Conservation (phyloP, 2,329 filamentous ascomycete genomes). For the Nemania abortiva region DNA sequence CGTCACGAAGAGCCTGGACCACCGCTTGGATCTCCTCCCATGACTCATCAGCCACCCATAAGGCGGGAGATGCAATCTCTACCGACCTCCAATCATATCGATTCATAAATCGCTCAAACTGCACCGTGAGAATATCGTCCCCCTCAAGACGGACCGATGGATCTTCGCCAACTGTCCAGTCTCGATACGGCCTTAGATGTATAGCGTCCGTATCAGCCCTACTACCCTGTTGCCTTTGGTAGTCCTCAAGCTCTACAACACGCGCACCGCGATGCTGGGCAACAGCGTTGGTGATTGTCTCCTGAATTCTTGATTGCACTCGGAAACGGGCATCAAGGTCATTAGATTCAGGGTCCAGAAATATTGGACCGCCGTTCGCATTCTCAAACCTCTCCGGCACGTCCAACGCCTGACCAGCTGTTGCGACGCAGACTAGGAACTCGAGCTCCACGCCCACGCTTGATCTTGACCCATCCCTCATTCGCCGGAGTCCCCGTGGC, state of each 20-base stretch:
- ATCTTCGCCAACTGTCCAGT: conserved; percentile 17
- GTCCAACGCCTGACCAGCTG: not conserved
- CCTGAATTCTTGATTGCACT: not conserved
- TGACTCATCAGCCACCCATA: conserved; percentile 39
- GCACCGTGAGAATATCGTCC: no score
- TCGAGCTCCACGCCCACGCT: conserved; percentile 45
- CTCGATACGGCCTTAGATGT: not conserved
- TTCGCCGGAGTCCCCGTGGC: not conserved
- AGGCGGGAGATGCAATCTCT: conserved; percentile 41
- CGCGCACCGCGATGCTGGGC: conserved; percentile 10
- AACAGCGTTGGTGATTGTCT: not conserved
- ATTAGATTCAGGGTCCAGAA: not conserved
- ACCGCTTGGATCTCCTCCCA: conserved; percentile 41
- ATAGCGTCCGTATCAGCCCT: not conserved
- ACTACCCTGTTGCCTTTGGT: not conserved
- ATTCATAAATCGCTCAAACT: no score
- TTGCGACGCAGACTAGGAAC: conserved; percentile 32
- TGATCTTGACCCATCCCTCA: conserved; percentile 5
- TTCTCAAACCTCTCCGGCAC: conserved; percentile 28
- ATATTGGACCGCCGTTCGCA: conserved; percentile 15
- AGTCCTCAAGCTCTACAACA: not conserved
- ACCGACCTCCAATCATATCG: conserved; percentile 25
- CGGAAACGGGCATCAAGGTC: not conserved
- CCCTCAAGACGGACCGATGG: not conserved
- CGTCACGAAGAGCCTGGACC: conserved; percentile 24